Conservation (phyloP, 352 stramenopile genomes). For the Globisporangium mamillatum region DNA sequence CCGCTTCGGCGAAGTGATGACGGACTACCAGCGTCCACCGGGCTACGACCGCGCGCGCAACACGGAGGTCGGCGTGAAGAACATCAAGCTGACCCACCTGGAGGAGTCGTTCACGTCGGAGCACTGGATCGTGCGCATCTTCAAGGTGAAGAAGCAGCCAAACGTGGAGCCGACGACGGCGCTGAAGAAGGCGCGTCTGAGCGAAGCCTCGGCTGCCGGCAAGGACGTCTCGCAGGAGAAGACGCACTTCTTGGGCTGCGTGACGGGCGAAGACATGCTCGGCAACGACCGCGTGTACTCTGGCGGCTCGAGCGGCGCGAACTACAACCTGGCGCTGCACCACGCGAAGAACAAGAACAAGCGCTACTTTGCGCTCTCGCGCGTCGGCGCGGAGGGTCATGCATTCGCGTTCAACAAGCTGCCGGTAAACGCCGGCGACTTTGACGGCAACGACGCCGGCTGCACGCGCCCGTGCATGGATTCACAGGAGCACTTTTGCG, state of each 20-base stretch:
- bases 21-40: constrained; percentile 72
- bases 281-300: constrained; percentile 87
- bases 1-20: constrained; percentile 88
- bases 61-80: constrained; percentile 87
- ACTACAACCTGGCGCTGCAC: constrained; percentile 88
- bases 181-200: constrained; percentile 60
- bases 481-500: constrained; percentile 71
- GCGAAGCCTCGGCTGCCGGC: constrained; percentile 38
- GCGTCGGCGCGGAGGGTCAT: constrained; percentile 78
- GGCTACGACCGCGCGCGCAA: constrained; percentile 89
- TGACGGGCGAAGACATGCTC: constrained; percentile 80
- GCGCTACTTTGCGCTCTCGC: constrained; percentile 86
- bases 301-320: constrained; percentile 83
- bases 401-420: constrained; percentile 90
- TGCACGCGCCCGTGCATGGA: constrained; percentile 80
- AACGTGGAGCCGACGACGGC: constrained; percentile 76
- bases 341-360: constrained; percentile 82
- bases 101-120: constrained; percentile 94
- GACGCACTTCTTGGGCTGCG: constrained; percentile 82
- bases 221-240: constrained; percentile 72
- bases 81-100: constrained; percentile 89
- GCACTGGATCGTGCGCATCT: constrained; percentile 95
- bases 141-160: constrained; percentile 90
- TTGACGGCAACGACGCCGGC: constrained; percentile 78
- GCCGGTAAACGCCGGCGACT: constrained; percentile 50